Conservation (phyloP, 495 filamentous ascomycete species). For the Aspergillus mulundensis region DNA sequence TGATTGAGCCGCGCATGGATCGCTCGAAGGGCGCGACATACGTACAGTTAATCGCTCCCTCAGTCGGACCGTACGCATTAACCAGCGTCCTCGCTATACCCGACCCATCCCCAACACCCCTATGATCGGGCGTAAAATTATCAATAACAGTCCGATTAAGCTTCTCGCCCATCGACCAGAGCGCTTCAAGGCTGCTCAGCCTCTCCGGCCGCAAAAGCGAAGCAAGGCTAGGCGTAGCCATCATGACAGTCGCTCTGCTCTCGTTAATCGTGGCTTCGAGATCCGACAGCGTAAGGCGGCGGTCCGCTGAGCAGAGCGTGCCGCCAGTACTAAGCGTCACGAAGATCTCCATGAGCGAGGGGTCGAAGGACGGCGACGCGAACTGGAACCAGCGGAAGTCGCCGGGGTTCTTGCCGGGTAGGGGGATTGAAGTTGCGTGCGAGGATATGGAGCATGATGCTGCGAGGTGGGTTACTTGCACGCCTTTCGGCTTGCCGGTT, state of each 20-base stretch:
- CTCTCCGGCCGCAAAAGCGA: slow-evolving; percentile 24
- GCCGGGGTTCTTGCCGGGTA: slow-evolving; percentile 56
- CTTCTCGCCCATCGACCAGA: slow-evolving; percentile 33
- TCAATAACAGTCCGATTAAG: slow-evolving; percentile 27
- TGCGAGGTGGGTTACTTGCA: slow-evolving; percentile 67
- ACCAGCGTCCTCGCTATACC: slow-evolving; percentile 15
- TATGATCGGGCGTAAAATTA: slow-evolving; percentile 17
- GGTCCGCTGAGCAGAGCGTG: slow-evolving; percentile 49
- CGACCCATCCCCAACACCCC: not conserved
- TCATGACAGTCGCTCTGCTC: slow-evolving; percentile 25
- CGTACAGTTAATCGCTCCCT: slow-evolving; percentile 31
- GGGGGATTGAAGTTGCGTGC: slow-evolving; percentile 40
- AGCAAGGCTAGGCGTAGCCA: slow-evolving; percentile 32
- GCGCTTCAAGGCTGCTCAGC: slow-evolving; percentile 24
- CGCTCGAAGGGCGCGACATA: slow-evolving; percentile 23
- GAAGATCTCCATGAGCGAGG: slow-evolving; percentile 82
- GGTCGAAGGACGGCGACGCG: slow-evolving; percentile 77
- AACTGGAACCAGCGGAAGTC: slow-evolving; percentile 73
- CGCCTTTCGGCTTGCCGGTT: slow-evolving; percentile 81
- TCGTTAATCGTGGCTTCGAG: slow-evolving; percentile 25
- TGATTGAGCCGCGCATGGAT: slow-evolving; percentile 28
- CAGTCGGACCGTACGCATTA: slow-evolving; percentile 35
- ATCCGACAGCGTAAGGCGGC: slow-evolving; percentile 22
- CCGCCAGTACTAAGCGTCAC: slow-evolving; percentile 64
- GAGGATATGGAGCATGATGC: slow-evolving; percentile 67